Conservation (phyloP, 768 basidiomycete genomes). For the Podaxis carcinomalis region DNA sequence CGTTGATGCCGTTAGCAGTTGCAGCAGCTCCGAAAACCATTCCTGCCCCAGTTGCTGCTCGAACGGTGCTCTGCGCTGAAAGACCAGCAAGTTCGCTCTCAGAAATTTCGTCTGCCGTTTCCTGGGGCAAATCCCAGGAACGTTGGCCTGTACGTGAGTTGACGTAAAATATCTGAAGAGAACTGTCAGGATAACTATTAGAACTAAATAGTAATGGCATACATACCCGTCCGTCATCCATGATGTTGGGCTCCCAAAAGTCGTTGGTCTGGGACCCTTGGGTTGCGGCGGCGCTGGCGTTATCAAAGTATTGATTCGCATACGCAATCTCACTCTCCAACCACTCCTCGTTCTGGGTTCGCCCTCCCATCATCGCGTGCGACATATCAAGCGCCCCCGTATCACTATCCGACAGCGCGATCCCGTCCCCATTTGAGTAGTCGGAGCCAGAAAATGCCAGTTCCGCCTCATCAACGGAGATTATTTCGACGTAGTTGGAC, state of each 20-base stretch:
- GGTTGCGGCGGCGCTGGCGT: neutral
- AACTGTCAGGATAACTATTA: neutral
- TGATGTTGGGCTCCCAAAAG: conserved; percentile 90
- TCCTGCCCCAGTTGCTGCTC: conserved; percentile 49
- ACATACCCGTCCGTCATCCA: conserved; percentile 76
- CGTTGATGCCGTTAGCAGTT: conserved; percentile 15
- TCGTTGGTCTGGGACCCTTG: conserved; percentile 53
- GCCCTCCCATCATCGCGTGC: conserved; percentile 42
- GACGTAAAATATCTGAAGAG: conserved; percentile 82
- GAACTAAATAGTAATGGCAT: conserved; percentile 10
- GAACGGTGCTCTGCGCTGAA: conserved; percentile 53
- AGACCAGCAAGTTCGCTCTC: conserved; percentile 61
- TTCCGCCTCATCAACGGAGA: conserved; percentile 81
- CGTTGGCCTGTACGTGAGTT: conserved; percentile 86
- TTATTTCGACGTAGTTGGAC: conserved; percentile 84
- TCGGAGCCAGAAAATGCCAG: conserved; percentile 52
- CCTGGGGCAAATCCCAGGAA: conserved; percentile 79
- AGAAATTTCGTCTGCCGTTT: conserved; percentile 60
- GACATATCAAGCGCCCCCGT: conserved; percentile 42
- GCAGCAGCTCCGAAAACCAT: conserved; percentile 41
- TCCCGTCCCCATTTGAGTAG: conserved; percentile 31
- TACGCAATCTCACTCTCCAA: conserved; percentile 41
- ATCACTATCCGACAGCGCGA: conserved; percentile 21
- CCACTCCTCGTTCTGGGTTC: conserved; percentile 55
- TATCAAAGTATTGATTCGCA: conserved; percentile 18